Evolutionary conservation across 2,329 filamentous ascomycete genomes (phyloP), one percentile per base, ranked within the genome.

Genomic region (Tolypocladium sp.): DNA sequence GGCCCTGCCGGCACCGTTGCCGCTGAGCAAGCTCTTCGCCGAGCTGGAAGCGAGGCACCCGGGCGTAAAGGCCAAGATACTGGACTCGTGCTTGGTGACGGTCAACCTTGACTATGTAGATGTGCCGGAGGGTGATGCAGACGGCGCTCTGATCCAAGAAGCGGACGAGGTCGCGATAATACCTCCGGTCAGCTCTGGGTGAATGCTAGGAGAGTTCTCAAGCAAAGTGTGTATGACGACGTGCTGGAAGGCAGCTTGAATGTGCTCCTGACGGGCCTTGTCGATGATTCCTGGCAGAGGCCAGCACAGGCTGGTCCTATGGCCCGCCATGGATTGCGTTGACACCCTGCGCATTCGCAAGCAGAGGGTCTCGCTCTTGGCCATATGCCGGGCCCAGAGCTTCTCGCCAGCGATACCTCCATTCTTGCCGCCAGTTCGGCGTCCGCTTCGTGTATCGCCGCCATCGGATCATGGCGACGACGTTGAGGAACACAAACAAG

Each of bases 121-220:
- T 69, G 66, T 91, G 13, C 77, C 81, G 13, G 77, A 74, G 38
- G 72, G 72, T 22, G 72, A 74, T 22, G 68, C 67, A 20, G 68
- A 69, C 10, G 75, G 75, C 20, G 65, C 78, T 33, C 70, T 83
- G 59, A 88, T 95, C 59, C 74, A 84, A 57, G 84, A 84, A 62
- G 89, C 87, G 35, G 91, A 95, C 69, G 91, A 95, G 75, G 90
- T 95, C 58, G 91, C 89, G 49, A 88, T 95, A 41, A 93, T 95
- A 59, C 91, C 91, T 40, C 91, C 91, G 12, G 91, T 95, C 64
- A 95, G 91, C 77, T 92, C 91, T 42, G 91, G 91, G 5, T 94
- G 73, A 80, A 59, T 56, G 54, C 59, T 61, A 58, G 8, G 13
- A 57, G 25, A 38, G 27, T 15, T 20, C 13, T 46, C n/a, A 30